Evolutionary conservation across 495 filamentous ascomycete species (phyloP), one percentile per base, ranked within the genome.

Genomic region (Clohesyomyces aquaticus): DNA sequence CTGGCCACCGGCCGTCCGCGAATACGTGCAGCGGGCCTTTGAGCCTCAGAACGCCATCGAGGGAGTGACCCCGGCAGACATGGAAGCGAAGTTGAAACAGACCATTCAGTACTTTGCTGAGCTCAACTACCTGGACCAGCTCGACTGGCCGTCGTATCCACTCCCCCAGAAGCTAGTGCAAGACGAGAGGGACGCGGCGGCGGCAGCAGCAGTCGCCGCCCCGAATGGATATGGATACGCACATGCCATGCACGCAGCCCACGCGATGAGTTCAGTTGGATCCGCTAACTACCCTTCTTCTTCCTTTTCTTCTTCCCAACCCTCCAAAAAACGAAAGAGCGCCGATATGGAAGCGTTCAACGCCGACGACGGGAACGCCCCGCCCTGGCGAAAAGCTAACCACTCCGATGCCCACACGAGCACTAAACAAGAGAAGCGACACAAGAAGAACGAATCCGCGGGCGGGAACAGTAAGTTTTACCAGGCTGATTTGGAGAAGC

Each of bases 91-190:
- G 69, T 78, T 98, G 54, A 96, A 93, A 76, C 74, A 88, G 22
- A 86, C 91, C 69, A 98, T 99, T 69, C 88, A 88, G 51, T 78
- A 84, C 27, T 90, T 91, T 38, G 90, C 89, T 59, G 86, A 91
- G 65, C 79, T 75, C 63, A 79, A 88, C 54, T 80, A 81, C 47
- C 81, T 97, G 67, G 79, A 85, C 71, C 79, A 77, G 16, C 83
- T 89, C 63, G 83, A 97, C 79, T 99, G 94, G 94, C 84, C 87
- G 50, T 80, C 77, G 21, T 80, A 92, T 78, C 88, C 89, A 16
- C 77, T 98, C n/a, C 94, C 94, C 0, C 94, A 99, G 76, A 76
- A 88, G 56, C 83, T 96, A 76, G 87, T 99, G 42, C 83, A 84
- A 62, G 83, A 83, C 59, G 92, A 96, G 76, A 52, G 28, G 48